Conservation (phyloP, 1,139 yeast species). For the Groenewaldozyma sp. region DNA sequence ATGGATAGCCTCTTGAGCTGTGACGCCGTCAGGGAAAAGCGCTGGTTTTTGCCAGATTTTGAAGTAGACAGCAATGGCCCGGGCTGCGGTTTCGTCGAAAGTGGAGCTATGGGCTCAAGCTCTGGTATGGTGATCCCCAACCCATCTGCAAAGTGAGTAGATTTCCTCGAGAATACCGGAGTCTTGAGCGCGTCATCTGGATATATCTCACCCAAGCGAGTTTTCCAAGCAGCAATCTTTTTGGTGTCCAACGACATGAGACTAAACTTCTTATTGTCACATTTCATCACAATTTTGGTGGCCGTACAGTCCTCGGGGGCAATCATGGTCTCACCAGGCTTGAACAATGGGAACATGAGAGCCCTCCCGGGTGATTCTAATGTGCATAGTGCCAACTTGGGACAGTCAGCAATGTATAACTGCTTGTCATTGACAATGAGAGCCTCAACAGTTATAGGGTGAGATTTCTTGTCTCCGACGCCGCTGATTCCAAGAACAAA, state of each 20-base stretch:
- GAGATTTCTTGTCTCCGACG: constrained; percentile 2
- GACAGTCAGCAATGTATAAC: constrained; percentile 11
- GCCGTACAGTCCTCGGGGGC: constrained; percentile 7
- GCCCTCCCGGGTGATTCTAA: constrained; percentile 29
- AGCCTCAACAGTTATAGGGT: constrained; percentile 23
- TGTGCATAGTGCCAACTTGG: constrained; percentile 29
- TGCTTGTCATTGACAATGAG: constrained; percentile 15
- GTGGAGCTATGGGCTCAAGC: too few species aligned
- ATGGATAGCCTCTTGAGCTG: constrained; percentile 3
- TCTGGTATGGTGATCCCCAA: constrained; percentile 1
- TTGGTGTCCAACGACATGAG: constrained; percentile 23
- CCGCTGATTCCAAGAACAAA: constrained; percentile 25
- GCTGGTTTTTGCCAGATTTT: too few species aligned
- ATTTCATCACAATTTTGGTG: constrained; percentile 14
- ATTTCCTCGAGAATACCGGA: not conserved
- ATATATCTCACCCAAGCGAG: not conserved
- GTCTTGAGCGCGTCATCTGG: not conserved
- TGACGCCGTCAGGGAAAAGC: too few species aligned
- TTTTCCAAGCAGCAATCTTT: constrained; percentile 3
- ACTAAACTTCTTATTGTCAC: constrained; percentile 19
- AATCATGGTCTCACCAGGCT: constrained; percentile 25
- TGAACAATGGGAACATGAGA: constrained; percentile 30
- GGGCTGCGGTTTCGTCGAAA: too few species aligned
- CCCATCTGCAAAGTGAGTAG: not conserved
- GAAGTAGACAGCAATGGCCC: too few species aligned